Conservation (phyloP, 345 rosid species). For the Camelina sativa region DNA sequence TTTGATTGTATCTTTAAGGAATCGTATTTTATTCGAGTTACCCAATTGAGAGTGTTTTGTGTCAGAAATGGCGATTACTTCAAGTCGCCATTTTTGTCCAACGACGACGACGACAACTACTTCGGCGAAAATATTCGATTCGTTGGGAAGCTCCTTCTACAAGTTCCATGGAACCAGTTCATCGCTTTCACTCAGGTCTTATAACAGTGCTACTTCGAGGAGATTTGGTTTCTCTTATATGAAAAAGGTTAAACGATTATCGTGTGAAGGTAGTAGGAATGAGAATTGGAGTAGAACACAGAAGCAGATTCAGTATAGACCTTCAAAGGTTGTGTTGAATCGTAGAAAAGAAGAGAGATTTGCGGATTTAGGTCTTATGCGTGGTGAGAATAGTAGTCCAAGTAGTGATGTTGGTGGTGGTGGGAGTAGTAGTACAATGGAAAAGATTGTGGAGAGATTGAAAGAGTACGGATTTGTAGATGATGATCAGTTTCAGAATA, state of each 20-base stretch:
- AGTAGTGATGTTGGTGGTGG: slow-evolving; percentile 40
- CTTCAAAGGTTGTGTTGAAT: slow-evolving; percentile 52
- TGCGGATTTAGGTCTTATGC: slow-evolving; percentile 43
- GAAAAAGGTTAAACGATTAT: slow-evolving; percentile 25
- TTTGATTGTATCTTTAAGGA: background rate
- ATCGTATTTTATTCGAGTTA: background rate
- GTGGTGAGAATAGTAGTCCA: slow-evolving; percentile 30
- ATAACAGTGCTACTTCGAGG: slow-evolving; percentile 28
- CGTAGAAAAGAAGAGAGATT: slow-evolving; percentile 48
- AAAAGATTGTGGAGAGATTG: slow-evolving; percentile 79
- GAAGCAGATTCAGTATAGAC: slow-evolving; percentile 48
- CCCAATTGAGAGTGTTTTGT: background rate
- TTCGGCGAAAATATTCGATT: slow-evolving; percentile 1
- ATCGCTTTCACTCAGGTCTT: slow-evolving; percentile 43
- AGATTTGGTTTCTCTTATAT: slow-evolving; percentile 37
- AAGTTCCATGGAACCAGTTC: slow-evolving; percentile 48
- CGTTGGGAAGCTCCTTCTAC: slow-evolving; percentile 47
- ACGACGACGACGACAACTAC: background rate
- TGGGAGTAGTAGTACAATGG: slow-evolving; percentile 67
- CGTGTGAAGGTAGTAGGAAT: slow-evolving; percentile 20
- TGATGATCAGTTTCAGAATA: slow-evolving; percentile 49
- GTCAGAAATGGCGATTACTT: slow-evolving; percentile 56
- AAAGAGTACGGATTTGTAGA: slow-evolving; percentile 70
- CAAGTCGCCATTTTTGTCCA: slow-evolving; percentile 62
- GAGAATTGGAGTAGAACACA: slow-evolving; percentile 57